Base-by-base conservation (phyloP, 352 stramenopile genomes). In the Phytophthora meadii region DNA sequence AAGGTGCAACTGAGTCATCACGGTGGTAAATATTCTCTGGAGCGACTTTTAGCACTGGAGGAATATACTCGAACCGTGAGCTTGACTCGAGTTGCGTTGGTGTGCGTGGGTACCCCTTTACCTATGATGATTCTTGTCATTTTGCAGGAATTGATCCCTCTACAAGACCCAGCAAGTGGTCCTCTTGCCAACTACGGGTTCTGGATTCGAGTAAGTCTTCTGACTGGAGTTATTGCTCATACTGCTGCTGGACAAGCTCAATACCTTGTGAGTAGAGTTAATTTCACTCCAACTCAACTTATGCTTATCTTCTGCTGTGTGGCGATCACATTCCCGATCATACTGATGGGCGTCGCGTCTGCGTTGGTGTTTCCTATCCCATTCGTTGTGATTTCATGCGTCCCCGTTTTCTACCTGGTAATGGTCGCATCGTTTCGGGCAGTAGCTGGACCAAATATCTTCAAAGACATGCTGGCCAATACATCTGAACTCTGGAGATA, bases 291-390 rank as follows among this genome's bases (percentile, higher is more conserved):
- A 42, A 45, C 11, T 2, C 57, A 59, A 45, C 12, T 37, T 5
- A 0, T 25, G 24, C 15, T 51, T 3, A 40, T 48, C 17, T 36
- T 34, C 14, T 40, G 46, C 17, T 50, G 14, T 25, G 45, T 42
- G 28, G 55, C 15, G 12, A 19, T 30, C n/a, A 42, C 11, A 3
- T 54, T 48, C 19, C 25, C 37, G 14, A 2, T 49, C 15, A 14
- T 61, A 41, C 37, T 30, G 22, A 32, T 66, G 12, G 11, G 8
- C 3, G 39, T 58, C 11, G 28, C 37, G 3, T 39, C 39, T 6
- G 14, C 17, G 8, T 14, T 51, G 32, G 45, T 58, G 8, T 60
- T 60, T 32, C 58, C 58, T 7, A 66, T 67, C 30, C 58, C 40
- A 17, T 67, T 67, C 41, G 25, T 48, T n/a, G 11, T 50, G 10